These are phyloP conservation scores for Allomyces javanicus DNA, from an alignment of 192 early-diverging fungal species.

Conservation along the genomic window DNA sequence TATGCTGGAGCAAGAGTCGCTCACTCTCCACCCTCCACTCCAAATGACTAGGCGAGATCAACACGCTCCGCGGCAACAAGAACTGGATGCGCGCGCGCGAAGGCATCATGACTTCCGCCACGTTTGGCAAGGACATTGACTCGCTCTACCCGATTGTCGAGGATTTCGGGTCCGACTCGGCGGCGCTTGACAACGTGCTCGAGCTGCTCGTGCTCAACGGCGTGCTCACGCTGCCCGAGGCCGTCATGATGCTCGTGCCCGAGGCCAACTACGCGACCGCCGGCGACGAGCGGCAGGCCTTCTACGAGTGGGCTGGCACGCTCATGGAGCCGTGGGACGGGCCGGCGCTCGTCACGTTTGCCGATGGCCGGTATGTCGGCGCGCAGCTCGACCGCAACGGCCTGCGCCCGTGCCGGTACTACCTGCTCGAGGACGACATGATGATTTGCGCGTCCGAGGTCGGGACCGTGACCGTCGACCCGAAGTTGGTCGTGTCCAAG, in stretches of 20 bases:
- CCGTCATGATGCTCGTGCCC: constrained; percentile 97
- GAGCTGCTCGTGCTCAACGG: constrained; percentile 86
- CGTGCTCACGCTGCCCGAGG: constrained; percentile 75
- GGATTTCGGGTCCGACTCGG: constrained; percentile 87
- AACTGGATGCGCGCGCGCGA: constrained; percentile 99
- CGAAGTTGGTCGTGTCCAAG: constrained; percentile 61
- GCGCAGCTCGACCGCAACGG: constrained; percentile 98
- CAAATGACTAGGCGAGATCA: constrained; percentile 66
- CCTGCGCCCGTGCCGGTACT: constrained; percentile 92
- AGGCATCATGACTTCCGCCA: constrained; percentile 70
- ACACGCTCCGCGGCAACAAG: constrained; percentile 95
- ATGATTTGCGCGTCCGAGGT: constrained; percentile 99
- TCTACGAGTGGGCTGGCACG: constrained; percentile 94
- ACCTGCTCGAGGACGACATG: constrained; percentile 69
- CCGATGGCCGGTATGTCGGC: constrained; percentile 90
- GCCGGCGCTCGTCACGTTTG: constrained; percentile 92
- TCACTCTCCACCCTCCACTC: not conserved
- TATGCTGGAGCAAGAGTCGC: not conserved
- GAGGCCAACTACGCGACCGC: constrained; percentile 77
- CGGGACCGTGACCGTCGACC: constrained; percentile 67
- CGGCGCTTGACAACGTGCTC: constrained; percentile 90
- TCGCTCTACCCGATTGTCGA: constrained; percentile 84
- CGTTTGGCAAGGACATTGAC: constrained; percentile 58
- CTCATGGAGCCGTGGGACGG: constrained; percentile 99
- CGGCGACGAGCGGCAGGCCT: constrained; percentile 60